phyloP scores from a whole-genome alignment of 2,329 filamentous ascomycete genomes.

The Ophiostoma ulmi region DNA sequence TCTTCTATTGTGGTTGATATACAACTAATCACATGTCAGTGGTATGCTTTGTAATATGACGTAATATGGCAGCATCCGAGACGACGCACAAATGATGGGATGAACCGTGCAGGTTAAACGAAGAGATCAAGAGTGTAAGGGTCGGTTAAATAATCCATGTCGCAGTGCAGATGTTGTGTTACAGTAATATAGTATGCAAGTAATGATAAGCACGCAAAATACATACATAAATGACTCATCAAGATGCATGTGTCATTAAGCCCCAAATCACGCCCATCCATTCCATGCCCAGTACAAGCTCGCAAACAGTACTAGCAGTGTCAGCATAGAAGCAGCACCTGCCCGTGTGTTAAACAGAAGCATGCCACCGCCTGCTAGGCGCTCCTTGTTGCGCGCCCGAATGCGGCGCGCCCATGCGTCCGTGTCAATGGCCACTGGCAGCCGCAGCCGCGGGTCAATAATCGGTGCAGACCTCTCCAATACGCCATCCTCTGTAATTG shows the following conservation, averaged over 20 bases:
- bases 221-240: neutral
- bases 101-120: neutral
- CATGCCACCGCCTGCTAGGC: constrained; percentile 50
- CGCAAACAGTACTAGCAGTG: constrained; percentile 40
- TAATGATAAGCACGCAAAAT: neutral
- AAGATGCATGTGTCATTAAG: neutral
- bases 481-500: neutral
- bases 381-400: constrained; percentile 43
- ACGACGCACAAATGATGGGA: neutral
- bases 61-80: neutral
- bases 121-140: neutral
- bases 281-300: constrained; percentile 43
- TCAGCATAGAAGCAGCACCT: constrained; percentile 44
- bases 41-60: neutral
- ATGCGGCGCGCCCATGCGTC: constrained; percentile 51
- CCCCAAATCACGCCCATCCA: neutral
- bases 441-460: constrained; percentile 39
- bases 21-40: neutral
- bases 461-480: neutral
- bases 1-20: neutral
- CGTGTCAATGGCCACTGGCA: constrained; percentile 51
- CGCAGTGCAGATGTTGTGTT: neutral
- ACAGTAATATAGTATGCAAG: neutral
- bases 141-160: neutral
- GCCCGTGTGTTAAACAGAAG: constrained; percentile 51